These are phyloP conservation scores for Aureobasidium sp. DNA, from an alignment of 2,329 filamentous ascomycete genomes.

Conservation along the genomic window DNA sequence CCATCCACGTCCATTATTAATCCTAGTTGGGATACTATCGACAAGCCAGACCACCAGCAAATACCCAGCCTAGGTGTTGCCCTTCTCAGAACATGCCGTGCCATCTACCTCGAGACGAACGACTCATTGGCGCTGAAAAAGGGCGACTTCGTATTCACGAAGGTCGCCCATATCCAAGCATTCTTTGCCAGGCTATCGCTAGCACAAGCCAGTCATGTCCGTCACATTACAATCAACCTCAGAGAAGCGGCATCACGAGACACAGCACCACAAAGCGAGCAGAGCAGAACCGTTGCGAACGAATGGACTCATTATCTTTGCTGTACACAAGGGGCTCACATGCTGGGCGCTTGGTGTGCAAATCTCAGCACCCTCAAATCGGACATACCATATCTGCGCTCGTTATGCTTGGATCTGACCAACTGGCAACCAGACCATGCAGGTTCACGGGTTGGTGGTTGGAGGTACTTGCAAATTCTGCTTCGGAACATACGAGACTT, in stretches of 20 bases:
- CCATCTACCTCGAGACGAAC: constrained; percentile 30
- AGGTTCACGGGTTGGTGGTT: constrained; percentile 4
- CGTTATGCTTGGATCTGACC: constrained; percentile 8
- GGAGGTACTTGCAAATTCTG: constrained; percentile 12
- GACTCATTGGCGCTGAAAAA: constrained; percentile 26
- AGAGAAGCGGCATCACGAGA: constrained; percentile 21
- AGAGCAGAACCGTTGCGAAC: constrained; percentile 12
- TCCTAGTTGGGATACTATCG: constrained; percentile 9
- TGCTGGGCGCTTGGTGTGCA: constrained; percentile 20
- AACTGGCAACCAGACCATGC: constrained; percentile 9
- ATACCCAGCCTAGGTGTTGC: constrained; percentile 16
- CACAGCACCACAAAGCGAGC: background rate
- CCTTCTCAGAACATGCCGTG: constrained; percentile 33
- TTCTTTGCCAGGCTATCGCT: constrained; percentile 27
- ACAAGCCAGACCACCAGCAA: constrained; percentile 3
- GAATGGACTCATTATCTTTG: constrained; percentile 33
- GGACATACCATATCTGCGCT: constrained; percentile 17
- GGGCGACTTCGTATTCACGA: constrained; percentile 34
- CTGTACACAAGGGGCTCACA: constrained; percentile 25
- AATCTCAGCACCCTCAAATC: constrained; percentile 21
- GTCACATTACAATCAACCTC: constrained; percentile 33
- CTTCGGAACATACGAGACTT: constrained; percentile 3
- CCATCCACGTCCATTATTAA: constrained; percentile 16
- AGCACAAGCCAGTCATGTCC: constrained; percentile 22
- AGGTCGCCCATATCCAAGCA: constrained; percentile 23